Percentiles rank a stretch among this genome's conserved stretches.
These are phyloP conservation scores for Tylopilus plumbeoviolaceoides DNA, from an alignment of 768 basidiomycete genomes.

Conservation along the genomic window DNA sequence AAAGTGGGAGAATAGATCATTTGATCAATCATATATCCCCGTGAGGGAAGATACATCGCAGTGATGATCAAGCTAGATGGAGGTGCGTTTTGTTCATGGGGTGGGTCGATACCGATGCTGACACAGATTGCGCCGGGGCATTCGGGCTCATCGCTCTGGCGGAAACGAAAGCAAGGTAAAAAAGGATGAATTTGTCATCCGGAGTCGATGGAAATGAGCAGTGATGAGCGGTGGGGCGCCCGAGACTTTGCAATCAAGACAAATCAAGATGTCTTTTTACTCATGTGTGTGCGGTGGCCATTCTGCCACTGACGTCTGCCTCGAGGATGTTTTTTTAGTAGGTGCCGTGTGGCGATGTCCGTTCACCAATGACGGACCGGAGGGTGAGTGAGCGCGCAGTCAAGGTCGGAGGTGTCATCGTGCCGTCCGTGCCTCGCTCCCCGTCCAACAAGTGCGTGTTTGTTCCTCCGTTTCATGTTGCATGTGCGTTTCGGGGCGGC, in stretches of 20 bases:
- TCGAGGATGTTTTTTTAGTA: constrained; percentile 19
- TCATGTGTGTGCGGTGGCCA: constrained; percentile 23
- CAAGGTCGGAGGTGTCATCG: background rate
- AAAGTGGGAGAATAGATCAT: constrained; percentile 65
- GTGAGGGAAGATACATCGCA: constrained; percentile 60
- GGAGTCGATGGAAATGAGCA: constrained; percentile 42
- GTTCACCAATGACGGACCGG: constrained; percentile 68
- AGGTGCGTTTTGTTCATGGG: constrained; percentile 41
- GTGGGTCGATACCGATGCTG: background rate
- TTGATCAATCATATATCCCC: constrained; percentile 51
- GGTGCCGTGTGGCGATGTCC: constrained; percentile 49
- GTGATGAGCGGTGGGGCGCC: constrained; percentile 37
- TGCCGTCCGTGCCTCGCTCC: constrained; percentile 30
- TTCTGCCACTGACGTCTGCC: background rate
- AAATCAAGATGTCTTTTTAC: background rate
- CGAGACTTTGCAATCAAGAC: constrained; percentile 1
- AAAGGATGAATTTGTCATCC: constrained; percentile 58
- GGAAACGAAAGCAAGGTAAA: constrained; percentile 29
- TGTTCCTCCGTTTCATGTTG: constrained; percentile 68
- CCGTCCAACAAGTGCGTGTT: constrained; percentile 61
- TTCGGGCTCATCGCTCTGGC: constrained; percentile 74
- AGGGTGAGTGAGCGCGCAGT: constrained; percentile 37
- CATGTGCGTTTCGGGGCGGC: constrained; percentile 49
- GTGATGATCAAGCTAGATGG: constrained; percentile 71
- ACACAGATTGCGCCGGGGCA: constrained; percentile 30